Conservation (phyloP, 2,329 filamentous ascomycete species). For the Triangularia verruculosa region DNA sequence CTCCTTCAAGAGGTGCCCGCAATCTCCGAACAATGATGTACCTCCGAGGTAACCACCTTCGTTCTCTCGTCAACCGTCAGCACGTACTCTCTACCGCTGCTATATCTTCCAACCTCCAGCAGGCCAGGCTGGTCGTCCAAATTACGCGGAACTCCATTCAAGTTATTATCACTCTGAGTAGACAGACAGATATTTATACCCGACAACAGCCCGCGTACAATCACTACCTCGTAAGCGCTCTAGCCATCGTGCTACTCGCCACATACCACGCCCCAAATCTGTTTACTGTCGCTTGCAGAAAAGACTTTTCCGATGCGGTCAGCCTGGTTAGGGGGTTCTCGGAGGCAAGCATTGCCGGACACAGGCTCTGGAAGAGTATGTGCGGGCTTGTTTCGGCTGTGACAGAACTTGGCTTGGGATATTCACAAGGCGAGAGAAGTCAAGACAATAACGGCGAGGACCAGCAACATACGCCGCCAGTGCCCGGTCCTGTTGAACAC, state of each 20-base stretch:
- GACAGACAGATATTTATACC: background rate
- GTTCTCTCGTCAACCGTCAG: conserved; percentile 44
- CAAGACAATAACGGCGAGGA: background rate
- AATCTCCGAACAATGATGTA: conserved; percentile 39
- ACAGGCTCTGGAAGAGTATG: conserved; percentile 6
- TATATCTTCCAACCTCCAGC: conserved; percentile 35
- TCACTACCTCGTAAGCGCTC: background rate
- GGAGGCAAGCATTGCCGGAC: background rate
- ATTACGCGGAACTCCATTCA: background rate
- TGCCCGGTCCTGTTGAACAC: background rate
- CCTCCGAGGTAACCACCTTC: conserved; percentile 44
- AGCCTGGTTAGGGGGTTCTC: background rate
- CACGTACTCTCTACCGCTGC: conserved; percentile 39
- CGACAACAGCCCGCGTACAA: background rate
- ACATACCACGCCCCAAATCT: conserved; percentile 9
- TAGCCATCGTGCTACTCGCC: background rate
- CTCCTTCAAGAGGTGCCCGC: background rate
- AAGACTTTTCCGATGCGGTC: background rate
- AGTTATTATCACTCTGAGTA: background rate
- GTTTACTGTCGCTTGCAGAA: background rate
- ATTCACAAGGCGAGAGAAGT: background rate
- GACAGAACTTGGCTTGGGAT: background rate
- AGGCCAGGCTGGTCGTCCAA: conserved; percentile 11
- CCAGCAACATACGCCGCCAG: background rate
- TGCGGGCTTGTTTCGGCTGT: conserved; percentile 5